Evolutionary conservation across 352 stramenopile species (phyloP).

Genomic region (Globisporangium okanoganense): DNA sequence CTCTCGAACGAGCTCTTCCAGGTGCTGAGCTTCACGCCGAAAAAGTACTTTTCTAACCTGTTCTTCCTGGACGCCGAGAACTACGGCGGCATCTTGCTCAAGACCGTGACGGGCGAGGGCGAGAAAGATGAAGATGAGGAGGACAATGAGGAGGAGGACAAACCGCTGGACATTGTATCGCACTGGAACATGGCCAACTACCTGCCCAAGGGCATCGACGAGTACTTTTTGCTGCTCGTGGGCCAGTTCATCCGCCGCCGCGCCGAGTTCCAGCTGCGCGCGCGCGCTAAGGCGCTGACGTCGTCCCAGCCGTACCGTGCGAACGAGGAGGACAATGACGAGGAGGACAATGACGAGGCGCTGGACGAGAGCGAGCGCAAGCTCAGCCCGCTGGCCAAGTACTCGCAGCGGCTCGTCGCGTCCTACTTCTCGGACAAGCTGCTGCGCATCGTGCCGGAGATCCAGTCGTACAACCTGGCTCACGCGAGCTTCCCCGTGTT

Average conservation of each 20-base stretch:
- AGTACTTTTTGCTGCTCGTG: slow-evolving; percentile 89
- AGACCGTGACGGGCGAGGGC: slow-evolving; percentile 11
- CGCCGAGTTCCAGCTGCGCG: slow-evolving; percentile 50
- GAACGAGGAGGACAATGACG: slow-evolving; percentile 12
- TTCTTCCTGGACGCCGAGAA: slow-evolving; percentile 97
- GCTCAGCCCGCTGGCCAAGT: slow-evolving; percentile 53
- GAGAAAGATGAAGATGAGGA: slow-evolving; percentile 26
- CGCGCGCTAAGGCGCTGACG: slow-evolving; percentile 13
- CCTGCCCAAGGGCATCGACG: slow-evolving; percentile 73
- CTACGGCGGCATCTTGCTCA: slow-evolving; percentile 90
- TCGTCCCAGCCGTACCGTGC: slow-evolving; percentile 11
- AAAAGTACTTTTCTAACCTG: slow-evolving; percentile 89
- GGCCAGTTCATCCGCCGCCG: slow-evolving; percentile 83
- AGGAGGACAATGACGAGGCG: slow-evolving; percentile 38
- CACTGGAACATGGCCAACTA: slow-evolving; percentile 90
- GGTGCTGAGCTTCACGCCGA: slow-evolving; percentile 66
- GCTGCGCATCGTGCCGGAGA: slow-evolving; percentile 71
- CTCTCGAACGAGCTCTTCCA: slow-evolving; percentile 81
- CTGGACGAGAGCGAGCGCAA: slow-evolving; percentile 32
- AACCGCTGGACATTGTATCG: slow-evolving; percentile 63
- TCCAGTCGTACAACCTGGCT: slow-evolving; percentile 64
- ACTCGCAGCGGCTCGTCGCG: slow-evolving; percentile 65
- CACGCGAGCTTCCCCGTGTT: slow-evolving; percentile 76
- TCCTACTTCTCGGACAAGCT: slow-evolving; percentile 81
- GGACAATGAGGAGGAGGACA: slow-evolving; percentile 24